phyloP scores from a whole-genome alignment of 2,329 filamentous ascomycete genomes.

The Exophiala dermatitidis region DNA sequence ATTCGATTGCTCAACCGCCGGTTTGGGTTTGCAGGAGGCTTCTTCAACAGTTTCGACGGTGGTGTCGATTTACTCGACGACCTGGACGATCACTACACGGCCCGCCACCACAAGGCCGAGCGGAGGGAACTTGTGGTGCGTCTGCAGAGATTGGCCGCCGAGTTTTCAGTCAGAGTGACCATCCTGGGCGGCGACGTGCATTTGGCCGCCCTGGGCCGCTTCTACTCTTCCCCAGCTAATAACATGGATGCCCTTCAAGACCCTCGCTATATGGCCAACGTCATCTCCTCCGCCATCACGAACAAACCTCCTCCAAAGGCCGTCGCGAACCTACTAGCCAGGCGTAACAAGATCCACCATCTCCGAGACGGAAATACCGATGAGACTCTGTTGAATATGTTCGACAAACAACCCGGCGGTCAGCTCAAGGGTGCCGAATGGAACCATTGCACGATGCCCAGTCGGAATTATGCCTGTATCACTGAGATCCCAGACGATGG shows the following conservation, averaged over 20 bases:
- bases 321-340: constrained; percentile 57
- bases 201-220: constrained; percentile 55
- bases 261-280: constrained; percentile 57
- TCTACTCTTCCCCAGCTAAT: constrained; percentile 55
- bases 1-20: constrained; percentile 84
- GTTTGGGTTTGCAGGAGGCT: constrained; percentile 73
- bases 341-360: constrained; percentile 60
- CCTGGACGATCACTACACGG: constrained; percentile 71
- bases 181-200: constrained; percentile 57
- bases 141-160: constrained; percentile 53
- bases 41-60: constrained; percentile 93
- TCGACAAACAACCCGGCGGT: constrained; percentile 54
- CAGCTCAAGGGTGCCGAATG: constrained; percentile 58
- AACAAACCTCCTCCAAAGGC: constrained; percentile 60
- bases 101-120: constrained; percentile 83
- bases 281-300: constrained; percentile 59
- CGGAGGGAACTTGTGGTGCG: constrained; percentile 63
- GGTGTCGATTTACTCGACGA: constrained; percentile 59
- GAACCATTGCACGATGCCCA: constrained; percentile 81
- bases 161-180: constrained; percentile 51
- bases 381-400: constrained; percentile 57
- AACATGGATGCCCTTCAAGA: constrained; percentile 52
- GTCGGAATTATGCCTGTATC: constrained; percentile 58
- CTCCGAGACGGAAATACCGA: constrained; percentile 53
- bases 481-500: constrained; percentile 41